These are phyloP conservation scores for Pulicaria dysenterica DNA, from an alignment of 129 eudicot genomes.

Conservation along the genomic window DNA sequence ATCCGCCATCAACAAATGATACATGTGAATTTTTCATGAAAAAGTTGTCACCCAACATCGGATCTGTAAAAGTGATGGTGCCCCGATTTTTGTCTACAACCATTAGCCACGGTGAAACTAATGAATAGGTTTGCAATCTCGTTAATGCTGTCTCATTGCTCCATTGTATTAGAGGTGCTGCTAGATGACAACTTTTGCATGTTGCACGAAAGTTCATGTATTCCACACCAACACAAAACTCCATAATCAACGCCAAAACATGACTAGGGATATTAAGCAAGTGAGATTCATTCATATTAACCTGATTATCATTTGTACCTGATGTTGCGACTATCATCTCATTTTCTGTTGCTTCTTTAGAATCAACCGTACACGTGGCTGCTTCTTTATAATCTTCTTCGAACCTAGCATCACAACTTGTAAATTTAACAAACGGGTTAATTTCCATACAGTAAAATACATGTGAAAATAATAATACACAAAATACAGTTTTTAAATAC, in stretches of 20 bases:
- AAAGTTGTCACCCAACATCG: constrained; percentile 23
- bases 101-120: constrained; percentile 35
- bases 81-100: not conserved
- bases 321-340: too few relatives aligned
- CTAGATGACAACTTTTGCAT: constrained; percentile 13
- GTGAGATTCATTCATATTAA: not conserved
- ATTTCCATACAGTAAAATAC: too few relatives aligned
- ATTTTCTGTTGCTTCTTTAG: too few relatives aligned
- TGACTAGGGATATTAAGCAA: constrained; percentile 12
- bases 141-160: not conserved
- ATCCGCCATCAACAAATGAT: not conserved
- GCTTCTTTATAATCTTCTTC: constrained; percentile 16
- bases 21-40: not conserved
- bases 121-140: constrained; percentile 17
- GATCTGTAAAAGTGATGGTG: too few relatives aligned
- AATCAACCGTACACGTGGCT: not conserved
- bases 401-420: constrained; percentile 27
- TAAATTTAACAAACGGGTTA: too few relatives aligned
- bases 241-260: constrained; percentile 24
- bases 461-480: not conserved
- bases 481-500: not conserved
- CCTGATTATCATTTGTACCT: not conserved
- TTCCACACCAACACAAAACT: constrained; percentile 26
- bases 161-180: constrained; percentile 26
- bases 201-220: constrained; percentile 39